Percentiles rank a stretch among this genome's conserved stretches.
Evolutionary conservation across 805 yeast genomes (phyloP).

Genomic region (Pichia nakasei): DNA sequence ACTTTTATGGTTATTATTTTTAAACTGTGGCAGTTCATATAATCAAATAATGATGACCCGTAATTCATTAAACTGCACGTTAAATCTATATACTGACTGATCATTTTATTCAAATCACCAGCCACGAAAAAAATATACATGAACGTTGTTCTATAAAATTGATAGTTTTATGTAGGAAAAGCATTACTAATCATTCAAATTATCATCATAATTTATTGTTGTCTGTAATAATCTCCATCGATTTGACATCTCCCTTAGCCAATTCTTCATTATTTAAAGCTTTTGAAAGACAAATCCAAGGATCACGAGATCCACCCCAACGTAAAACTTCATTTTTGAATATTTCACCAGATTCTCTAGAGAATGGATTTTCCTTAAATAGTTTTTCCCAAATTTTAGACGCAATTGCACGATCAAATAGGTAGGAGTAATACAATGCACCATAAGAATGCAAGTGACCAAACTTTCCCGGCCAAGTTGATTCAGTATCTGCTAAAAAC

Average conservation of each 20-base stretch:
- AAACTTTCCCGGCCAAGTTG: slow-evolving; percentile 90
- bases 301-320: slow-evolving; percentile 93
- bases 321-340: slow-evolving; percentile 61
- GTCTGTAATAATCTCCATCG: slow-evolving; percentile 6
- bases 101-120: no score
- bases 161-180: no score
- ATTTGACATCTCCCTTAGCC: slow-evolving; percentile 42
- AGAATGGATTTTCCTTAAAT: slow-evolving; percentile 63
- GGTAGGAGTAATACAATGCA: slow-evolving; percentile 84
- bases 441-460: slow-evolving; percentile 93
- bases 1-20: no score
- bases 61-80: no score
- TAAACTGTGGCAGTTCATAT: no score
- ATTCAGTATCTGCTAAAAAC: slow-evolving; percentile 57
- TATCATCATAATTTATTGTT: not conserved
- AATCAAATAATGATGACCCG: no score
- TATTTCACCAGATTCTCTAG: slow-evolving; percentile 63
- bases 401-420: slow-evolving; percentile 89
- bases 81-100: no score
- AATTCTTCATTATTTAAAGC: slow-evolving; percentile 59
- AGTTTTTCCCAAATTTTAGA: slow-evolving; percentile 71
- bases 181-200: no score
- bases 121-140: no score
- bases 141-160: no score
- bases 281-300: slow-evolving; percentile 79